Evolutionary conservation across 1,284 basidiomycete species (phyloP).

Genomic region (Moesziomyces parantarcticus): DNA sequence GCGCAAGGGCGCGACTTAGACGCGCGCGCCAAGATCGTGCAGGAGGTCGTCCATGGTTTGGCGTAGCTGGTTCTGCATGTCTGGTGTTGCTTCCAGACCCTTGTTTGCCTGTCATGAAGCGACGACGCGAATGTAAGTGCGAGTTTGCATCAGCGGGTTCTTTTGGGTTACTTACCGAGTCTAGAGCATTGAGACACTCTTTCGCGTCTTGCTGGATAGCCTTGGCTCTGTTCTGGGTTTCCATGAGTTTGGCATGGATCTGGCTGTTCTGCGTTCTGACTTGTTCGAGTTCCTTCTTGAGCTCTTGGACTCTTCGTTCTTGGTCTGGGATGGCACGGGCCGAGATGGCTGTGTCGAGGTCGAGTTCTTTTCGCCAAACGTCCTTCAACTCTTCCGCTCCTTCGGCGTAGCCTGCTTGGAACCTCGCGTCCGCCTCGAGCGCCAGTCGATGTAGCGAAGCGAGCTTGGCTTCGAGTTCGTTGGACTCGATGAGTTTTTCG

Average conservation of each 20-base stretch:
- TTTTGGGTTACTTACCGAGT: conserved; percentile 25
- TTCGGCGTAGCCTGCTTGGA: conserved; percentile 24
- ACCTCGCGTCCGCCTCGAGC: conserved; percentile 54
- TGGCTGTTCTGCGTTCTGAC: conserved; percentile 20
- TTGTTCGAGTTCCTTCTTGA: conserved; percentile 36
- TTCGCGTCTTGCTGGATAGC: conserved; percentile 23
- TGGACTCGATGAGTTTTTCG: conserved; percentile 49
- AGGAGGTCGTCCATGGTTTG: conserved; percentile 50
- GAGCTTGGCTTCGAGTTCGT: conserved; percentile 51
- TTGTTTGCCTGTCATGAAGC: conserved; percentile 32
- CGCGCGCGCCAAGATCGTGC: conserved; percentile 47
- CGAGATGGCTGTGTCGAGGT: conserved; percentile 53
- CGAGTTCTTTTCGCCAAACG: conserved; percentile 57
- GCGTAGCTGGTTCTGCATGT: conserved; percentile 43
- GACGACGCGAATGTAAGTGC: not conserved
- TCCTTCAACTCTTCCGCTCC: conserved; percentile 48
- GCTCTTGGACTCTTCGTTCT: conserved; percentile 22
- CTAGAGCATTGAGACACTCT: conserved; percentile 31
- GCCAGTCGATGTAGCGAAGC: conserved; percentile 47
- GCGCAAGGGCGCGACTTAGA: conserved; percentile 7
- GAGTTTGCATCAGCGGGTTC: not conserved
- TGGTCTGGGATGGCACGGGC: conserved; percentile 56
- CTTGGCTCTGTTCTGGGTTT: conserved; percentile 6
- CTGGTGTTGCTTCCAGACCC: conserved; percentile 41
- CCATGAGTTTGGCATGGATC: conserved; percentile 16